A percentile compares a stretch with the other conserved stretches of the same genome.
Evolutionary conservation across 768 basidiomycete species (phyloP).

Genomic region (Termitomyces sp.): DNA sequence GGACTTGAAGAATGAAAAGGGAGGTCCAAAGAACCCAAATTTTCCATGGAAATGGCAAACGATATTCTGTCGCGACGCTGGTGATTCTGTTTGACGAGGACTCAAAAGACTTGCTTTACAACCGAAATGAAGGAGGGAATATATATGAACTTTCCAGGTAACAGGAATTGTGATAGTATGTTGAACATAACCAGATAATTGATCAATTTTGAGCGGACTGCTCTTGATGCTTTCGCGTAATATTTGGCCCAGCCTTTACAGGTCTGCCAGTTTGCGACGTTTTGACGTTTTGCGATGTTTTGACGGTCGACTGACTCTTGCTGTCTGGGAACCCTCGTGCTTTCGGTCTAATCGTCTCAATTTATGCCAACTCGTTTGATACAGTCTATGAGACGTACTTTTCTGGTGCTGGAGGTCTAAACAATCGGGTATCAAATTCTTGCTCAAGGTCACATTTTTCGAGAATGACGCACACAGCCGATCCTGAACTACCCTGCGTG

Average conservation of each 20-base stretch:
- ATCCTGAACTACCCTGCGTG: background rate
- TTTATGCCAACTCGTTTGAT: background rate
- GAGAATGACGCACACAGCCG: conserved; percentile 6
- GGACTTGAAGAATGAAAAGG: background rate
- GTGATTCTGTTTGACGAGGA: conserved; percentile 6
- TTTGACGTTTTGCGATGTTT: background rate
- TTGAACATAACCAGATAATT: background rate
- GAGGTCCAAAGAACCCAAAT: background rate
- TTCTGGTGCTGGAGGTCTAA: conserved; percentile 1
- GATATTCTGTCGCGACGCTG: conserved; percentile 9
- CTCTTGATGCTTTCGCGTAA: background rate
- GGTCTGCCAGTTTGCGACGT: background rate
- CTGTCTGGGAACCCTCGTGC: conserved; percentile 2
- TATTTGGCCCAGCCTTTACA: background rate
- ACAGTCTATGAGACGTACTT: background rate
- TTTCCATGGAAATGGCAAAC: conserved; percentile 1
- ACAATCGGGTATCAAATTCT: background rate
- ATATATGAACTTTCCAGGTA: background rate
- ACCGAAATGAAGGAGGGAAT: background rate
- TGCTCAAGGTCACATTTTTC: background rate
- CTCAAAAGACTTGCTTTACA: background rate
- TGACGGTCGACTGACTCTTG: background rate
- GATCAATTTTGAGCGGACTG: background rate
- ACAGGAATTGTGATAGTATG: background rate
- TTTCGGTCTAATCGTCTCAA: conserved; percentile 2